phyloP scores from a whole-genome alignment of 305 asterid species.

The Solanum hybrid region DNA sequence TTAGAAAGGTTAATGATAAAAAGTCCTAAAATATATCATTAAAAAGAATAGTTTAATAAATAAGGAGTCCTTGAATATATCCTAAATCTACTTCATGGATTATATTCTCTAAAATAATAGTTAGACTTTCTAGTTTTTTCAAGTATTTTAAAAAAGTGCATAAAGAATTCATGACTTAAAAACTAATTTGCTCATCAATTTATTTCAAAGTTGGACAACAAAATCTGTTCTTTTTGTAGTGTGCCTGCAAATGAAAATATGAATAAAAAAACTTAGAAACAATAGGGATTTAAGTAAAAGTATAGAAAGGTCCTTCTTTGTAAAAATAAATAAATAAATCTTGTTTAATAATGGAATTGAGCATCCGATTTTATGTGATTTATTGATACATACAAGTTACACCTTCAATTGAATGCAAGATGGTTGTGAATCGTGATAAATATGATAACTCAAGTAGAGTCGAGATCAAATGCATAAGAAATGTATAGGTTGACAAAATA shows the following conservation, averaged over 20 bases:
- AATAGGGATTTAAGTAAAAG: background rate
- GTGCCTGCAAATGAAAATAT: background rate
- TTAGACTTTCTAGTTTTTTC: background rate
- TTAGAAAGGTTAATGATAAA: background rate
- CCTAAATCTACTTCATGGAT: background rate
- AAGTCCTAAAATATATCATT: too few relatives aligned
- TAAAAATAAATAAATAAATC: too few relatives aligned
- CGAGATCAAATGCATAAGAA: background rate
- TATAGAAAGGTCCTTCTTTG: background rate
- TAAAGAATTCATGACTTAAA: background rate
- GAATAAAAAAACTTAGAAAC: background rate
- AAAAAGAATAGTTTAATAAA: too few relatives aligned
- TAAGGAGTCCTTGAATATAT: background rate
- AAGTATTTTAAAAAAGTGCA: background rate
- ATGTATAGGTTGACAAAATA: too few relatives aligned
- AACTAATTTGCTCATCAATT: background rate
- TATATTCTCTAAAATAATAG: background rate
- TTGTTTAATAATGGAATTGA: background rate
- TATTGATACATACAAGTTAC: background rate
- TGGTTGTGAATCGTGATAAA: background rate
- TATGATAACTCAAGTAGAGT: background rate
- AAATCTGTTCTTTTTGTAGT: background rate
- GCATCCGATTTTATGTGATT: background rate
- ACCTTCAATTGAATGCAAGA: background rate
- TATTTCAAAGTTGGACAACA: background rate